Percentiles rank a stretch among this genome's conserved stretches.
Evolutionary conservation across 1,284 basidiomycete genomes (phyloP).

Genomic region (Pseudozyma tsukubaensis): DNA sequence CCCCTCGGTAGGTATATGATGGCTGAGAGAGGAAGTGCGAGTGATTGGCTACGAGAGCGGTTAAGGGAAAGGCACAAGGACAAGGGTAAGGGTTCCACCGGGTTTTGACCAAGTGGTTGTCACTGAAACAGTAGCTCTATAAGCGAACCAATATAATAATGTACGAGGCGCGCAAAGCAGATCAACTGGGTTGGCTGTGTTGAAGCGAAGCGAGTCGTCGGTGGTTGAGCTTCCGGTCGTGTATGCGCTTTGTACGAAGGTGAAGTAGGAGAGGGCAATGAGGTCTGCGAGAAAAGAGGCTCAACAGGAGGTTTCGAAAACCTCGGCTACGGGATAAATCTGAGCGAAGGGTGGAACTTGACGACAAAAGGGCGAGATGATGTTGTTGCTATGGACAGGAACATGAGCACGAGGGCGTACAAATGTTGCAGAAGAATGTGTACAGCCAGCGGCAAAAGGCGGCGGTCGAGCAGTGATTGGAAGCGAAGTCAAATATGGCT

Average conservation of each 20-base stretch:
- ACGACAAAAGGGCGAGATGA: slow-evolving; percentile 6
- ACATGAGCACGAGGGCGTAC: neutral
- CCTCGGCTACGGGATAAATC: slow-evolving; percentile 13
- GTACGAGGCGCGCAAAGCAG: no score
- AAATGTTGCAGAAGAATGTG: neutral
- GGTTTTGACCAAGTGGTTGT: no score
- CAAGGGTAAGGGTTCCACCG: no score
- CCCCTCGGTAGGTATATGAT: slow-evolving; percentile 2
- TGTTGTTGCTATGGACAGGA: neutral
- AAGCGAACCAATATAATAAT: neutral
- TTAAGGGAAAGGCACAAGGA: neutral
- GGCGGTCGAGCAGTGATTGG: slow-evolving; percentile 6
- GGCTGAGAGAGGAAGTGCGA: slow-evolving; percentile 7
- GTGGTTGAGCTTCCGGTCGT: neutral
- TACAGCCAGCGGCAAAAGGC: slow-evolving; percentile 2
- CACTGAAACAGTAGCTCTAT: neutral
- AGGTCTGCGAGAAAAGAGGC: neutral
- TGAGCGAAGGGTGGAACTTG: neutral
- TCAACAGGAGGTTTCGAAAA: slow-evolving; percentile 6
- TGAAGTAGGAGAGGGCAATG: neutral
- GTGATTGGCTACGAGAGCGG: neutral
- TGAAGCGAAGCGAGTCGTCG: neutral
- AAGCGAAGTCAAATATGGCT: neutral
- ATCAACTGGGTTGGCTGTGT: no score
- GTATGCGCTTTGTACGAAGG: neutral